Evolutionary conservation across 176 grass and related monocot species (phyloP), one percentile per base, ranked within the genome.

Genomic region (Aegilops speltoides): DNA sequence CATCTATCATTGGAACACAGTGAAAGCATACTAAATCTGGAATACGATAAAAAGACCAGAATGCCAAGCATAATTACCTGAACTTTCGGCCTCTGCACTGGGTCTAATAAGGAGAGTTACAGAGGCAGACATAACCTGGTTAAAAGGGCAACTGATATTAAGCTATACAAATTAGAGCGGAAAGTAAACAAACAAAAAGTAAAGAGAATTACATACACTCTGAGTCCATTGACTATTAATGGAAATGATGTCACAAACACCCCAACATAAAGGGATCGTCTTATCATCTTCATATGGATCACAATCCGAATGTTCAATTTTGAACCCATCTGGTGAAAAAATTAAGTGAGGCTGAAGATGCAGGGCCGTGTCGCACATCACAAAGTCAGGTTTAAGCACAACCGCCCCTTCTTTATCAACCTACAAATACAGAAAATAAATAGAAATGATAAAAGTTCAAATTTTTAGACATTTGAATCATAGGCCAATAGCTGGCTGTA

Each of bases 241-340:
- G 61, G 45, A 82, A 87, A 87, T 73, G 50, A 99, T 81, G 56
- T 97, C 89, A 91, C 80, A 82, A 82, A 93, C 33, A 68, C 79
- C 59, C 89, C 87, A 97, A 78, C 89, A 72, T 66, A 80, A 74
- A 83, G 73, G 1, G 64, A 90, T 71, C 73, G 77, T 88, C 48
- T 89, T 84, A 89, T 91, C 89, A 79, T 84, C 80, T 89, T 81
- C 82, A 81, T 4, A 29, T 26, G 78, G 81, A 81, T 85, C 62
- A 3, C 78, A 79, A 90, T 95, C 89, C 52, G 46, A 81, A 88
- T 68, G 82, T 79, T 96, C 92, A 64, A 99, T 86, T 70, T 93
- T 97, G 83, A 99, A 87, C 36, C 89, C 87, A 17, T 94, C 87
- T 24, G 87, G 43, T 24, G 85, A 87, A 83, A 99, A 99, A 31